Evolutionary conservation across 129 eudicot genomes (phyloP).

Genomic region (sunflower (Helianthus annuus)): HanXRQr2.0-SUNRISE NC_035442.2:179988929-179989428

Average conservation of each 20-base stretch:
- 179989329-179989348: conserved; percentile 74
- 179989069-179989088: neutral
- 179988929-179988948: too few species aligned
- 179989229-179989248: conserved; percentile 80
- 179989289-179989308: conserved; percentile 94
- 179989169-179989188: conserved; percentile 59
- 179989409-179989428: neutral
- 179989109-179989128: neutral
- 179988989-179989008: too few species aligned
- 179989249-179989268: conserved; percentile 98
- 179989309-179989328: conserved; percentile 98
- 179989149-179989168: conserved; percentile 42
- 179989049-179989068: too few species aligned
- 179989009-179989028: too few species aligned
- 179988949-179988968: too few species aligned
- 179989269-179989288: conserved; percentile 98
- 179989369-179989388: conserved; percentile 35
- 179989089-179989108: neutral
- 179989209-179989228: conserved; percentile 70
- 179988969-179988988: too few species aligned
- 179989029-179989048: too few species aligned
- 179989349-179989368: conserved; percentile 86
- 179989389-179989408: neutral
- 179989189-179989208: conserved; percentile 59
- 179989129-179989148: neutral